A percentile compares a stretch with the other conserved stretches of the same genome.
Evolutionary conservation across 768 basidiomycete genomes (phyloP).

Genomic region (Cyclocybe cylindracea): DNA sequence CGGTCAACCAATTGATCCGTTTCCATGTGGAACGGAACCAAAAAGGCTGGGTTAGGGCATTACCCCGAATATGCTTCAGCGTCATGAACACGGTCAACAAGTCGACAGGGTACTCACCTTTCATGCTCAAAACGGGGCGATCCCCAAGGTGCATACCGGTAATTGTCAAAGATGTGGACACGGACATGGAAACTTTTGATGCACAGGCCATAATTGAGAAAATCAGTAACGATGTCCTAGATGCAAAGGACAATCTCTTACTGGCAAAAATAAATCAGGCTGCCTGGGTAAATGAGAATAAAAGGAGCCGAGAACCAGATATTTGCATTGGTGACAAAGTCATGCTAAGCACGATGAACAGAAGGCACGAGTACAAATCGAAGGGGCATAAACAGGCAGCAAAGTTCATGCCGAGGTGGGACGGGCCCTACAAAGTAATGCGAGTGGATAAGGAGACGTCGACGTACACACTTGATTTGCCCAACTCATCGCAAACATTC

Average conservation of each 20-base stretch:
- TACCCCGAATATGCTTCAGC: conserved; percentile 29
- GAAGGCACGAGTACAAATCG: conserved; percentile 23
- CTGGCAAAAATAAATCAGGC: conserved; percentile 17
- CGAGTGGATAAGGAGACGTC: conserved; percentile 14
- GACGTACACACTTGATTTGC: conserved; percentile 21
- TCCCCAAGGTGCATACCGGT: conserved; percentile 16
- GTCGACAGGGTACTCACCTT: conserved; percentile 31
- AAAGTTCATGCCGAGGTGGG: conserved; percentile 38
- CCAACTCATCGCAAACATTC: conserved; percentile 17
- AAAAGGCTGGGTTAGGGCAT: conserved; percentile 26
- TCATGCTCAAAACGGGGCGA: conserved; percentile 26
- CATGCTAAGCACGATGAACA: conserved; percentile 26
- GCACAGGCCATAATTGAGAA: conserved; percentile 3
- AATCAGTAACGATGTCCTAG: conserved; percentile 5
- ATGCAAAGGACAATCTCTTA: conserved; percentile 26
- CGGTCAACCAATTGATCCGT: conserved; percentile 27
- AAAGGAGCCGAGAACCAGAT: neutral
- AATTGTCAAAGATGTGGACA: neutral
- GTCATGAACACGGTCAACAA: conserved; percentile 34
- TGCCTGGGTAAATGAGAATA: conserved; percentile 9
- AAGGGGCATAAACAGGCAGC: conserved; percentile 21
- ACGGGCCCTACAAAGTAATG: conserved; percentile 29
- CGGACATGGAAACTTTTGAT: neutral
- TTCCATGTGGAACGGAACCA: conserved; percentile 31
- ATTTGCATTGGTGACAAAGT: conserved; percentile 8